phyloP scores from a whole-genome alignment of 768 basidiomycete genomes.

The Zangia roseola region DNA sequence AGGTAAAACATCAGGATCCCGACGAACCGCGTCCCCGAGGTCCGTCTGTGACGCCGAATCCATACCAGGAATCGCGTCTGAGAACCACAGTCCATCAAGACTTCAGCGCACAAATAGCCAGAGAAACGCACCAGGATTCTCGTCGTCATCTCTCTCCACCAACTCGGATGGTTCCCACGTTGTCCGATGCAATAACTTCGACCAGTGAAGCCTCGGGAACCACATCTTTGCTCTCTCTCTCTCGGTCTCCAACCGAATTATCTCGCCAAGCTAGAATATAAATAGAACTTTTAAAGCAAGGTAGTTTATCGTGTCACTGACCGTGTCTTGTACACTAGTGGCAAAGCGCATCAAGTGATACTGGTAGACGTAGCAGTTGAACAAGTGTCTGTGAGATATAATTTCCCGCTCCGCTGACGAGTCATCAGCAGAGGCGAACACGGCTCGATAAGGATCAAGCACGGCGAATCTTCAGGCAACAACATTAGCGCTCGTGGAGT shows the following conservation, averaged over 20 bases:
- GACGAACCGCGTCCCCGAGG: constrained; percentile 52
- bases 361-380: constrained; percentile 75
- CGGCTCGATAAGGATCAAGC: constrained; percentile 58
- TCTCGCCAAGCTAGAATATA: constrained; percentile 50
- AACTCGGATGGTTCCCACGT: constrained; percentile 47
- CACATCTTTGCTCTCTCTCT: constrained; percentile 47
- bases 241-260: constrained; percentile 53
- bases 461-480: constrained; percentile 40
- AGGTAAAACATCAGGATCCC: constrained; percentile 76
- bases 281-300: background rate
- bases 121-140: constrained; percentile 53
- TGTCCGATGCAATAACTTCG: constrained; percentile 41
- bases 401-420: constrained; percentile 34
- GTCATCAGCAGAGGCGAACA: constrained; percentile 42
- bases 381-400: constrained; percentile 67
- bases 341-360: constrained; percentile 45
- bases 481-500: background rate
- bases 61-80: constrained; percentile 59
- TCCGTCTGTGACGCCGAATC: constrained; percentile 43
- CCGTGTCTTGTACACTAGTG: constrained; percentile 31
- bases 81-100: background rate
- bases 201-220: constrained; percentile 45
- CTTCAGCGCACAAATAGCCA: background rate
- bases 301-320: constrained; percentile 19
- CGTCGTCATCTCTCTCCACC: constrained; percentile 55